A percentile compares a stretch with the other conserved stretches of the same genome.
phyloP scores from a whole-genome alignment of 768 basidiomycete genomes.

The Dacryopinax spathularia region DNA sequence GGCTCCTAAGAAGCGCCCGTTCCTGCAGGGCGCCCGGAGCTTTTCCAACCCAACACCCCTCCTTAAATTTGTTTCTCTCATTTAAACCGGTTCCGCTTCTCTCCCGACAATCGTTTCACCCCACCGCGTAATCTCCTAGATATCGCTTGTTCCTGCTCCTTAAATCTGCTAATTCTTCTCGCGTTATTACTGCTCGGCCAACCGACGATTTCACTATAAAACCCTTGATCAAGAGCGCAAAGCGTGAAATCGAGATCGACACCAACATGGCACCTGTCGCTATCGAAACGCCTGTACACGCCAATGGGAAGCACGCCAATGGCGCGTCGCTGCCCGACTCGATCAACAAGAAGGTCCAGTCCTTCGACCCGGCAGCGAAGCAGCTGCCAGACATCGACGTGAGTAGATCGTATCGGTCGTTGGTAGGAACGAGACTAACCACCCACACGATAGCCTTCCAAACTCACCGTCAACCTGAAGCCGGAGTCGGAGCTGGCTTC shows the following conservation, averaged over 20 bases:
- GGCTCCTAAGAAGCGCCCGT: no score
- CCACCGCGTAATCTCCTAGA: background rate
- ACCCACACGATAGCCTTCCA: constrained; percentile 34
- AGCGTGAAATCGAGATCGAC: background rate
- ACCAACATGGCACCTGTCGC: background rate
- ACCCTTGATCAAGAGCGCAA: background rate
- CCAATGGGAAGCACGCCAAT: background rate
- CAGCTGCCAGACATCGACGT: background rate
- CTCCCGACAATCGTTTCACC: background rate
- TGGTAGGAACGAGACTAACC: no score
- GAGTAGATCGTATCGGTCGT: no score
- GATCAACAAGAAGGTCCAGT: no score
- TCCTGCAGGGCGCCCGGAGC: background rate
- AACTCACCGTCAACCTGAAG: constrained; percentile 35
- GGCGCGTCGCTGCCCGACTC: background rate
- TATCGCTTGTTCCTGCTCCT: background rate
- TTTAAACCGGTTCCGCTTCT: background rate
- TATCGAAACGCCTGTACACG: background rate
- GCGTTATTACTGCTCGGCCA: background rate
- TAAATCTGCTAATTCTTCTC: background rate
- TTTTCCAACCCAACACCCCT: background rate
- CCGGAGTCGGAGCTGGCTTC: constrained; percentile 38
- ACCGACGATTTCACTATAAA: background rate
- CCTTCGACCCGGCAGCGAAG: background rate
- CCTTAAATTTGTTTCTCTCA: background rate